Evolutionary conservation across 495 filamentous ascomycete genomes (phyloP), one percentile per base, ranked within the genome.

Genomic region (Baudoinia panamericana): DNA sequence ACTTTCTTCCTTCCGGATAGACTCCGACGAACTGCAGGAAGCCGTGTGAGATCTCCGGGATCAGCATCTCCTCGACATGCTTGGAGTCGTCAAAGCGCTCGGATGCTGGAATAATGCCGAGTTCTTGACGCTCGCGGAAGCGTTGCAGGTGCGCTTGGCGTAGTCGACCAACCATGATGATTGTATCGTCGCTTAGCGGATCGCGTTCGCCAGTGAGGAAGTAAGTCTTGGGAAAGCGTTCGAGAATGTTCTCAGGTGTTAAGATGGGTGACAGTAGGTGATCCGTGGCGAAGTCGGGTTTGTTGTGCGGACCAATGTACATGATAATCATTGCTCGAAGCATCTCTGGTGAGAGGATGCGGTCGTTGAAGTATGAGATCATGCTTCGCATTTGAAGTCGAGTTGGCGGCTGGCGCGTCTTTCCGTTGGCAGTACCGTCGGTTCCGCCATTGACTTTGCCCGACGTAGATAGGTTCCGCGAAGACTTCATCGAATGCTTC

Each of bases 261-360:
- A 93, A 69, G 13, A 95, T 76, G 1, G 90, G 92, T 0, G 78
- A 90, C 7, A 97, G 73, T 0, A 90, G 68, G 58, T 82, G 94
- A 58, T 97, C 92, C 8, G 82, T 85, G 20, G 70, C 71, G 62
- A 97, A 96, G 56, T 95, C 85, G 6, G 90, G 90, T 1, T 85
- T 76, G 62, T 86, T 79, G 55, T 93, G 76, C 0, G 88, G 87
- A 12, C 90, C 92, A 48, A 97, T 80, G 56, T 97, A 97, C 16
- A 97, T 70, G 58, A 97, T 93, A 43, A 97, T 90, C 90, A 97
- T 96, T 21, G 86, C 86, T 36, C 90, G 80, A 80, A 96, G 94
- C 84, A 97, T 93, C 57, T 96, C 92, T 0, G 90, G 92, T 0
- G 83, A 86, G 18, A 97, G 69, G 25, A 97, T 81, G 17, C 92